phyloP scores from a whole-genome alignment of 176 grass and related monocot species.

The Ensete glaucum region DNA sequence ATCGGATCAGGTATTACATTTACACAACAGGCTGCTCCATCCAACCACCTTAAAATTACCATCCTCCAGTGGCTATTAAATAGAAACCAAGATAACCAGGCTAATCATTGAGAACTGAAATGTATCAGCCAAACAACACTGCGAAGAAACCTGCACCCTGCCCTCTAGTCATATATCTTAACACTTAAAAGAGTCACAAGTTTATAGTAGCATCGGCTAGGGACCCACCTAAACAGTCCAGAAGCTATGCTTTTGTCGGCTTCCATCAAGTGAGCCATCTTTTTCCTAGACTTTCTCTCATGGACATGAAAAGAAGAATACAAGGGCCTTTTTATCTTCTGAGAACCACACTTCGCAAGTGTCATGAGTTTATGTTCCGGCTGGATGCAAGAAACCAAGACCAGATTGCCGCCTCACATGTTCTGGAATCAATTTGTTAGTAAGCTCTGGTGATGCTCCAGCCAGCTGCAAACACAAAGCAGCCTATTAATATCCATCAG shows the following conservation, averaged over 20 bases:
- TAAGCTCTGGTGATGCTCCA: slow-evolving; percentile 10
- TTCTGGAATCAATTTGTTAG: slow-evolving; percentile 18
- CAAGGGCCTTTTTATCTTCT: not conserved
- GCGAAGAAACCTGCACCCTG: not conserved
- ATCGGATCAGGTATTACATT: not conserved
- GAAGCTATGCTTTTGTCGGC: not conserved
- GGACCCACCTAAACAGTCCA: not conserved
- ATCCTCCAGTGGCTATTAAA: not conserved
- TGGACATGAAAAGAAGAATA: not conserved
- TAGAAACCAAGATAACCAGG: not conserved
- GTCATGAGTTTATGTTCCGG: not conserved
- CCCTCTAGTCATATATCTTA: slow-evolving; percentile 2
- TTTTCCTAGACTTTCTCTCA: not conserved
- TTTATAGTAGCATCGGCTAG: not conserved
- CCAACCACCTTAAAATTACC: not conserved
- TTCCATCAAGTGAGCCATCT: not conserved
- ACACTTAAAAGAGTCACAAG: not conserved
- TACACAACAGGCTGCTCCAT: not conserved
- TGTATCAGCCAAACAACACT: not conserved
- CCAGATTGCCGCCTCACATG: slow-evolving; percentile 18
- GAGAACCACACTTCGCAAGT: not conserved
- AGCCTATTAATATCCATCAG: not conserved
- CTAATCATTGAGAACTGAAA: not conserved
- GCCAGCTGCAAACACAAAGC: slow-evolving; percentile 11
- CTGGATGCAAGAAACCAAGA: slow-evolving; percentile 7